These are phyloP conservation scores for Phytomonas sp. DNA, from an alignment of 208 protist genomes.

Conservation along the genomic window DNA sequence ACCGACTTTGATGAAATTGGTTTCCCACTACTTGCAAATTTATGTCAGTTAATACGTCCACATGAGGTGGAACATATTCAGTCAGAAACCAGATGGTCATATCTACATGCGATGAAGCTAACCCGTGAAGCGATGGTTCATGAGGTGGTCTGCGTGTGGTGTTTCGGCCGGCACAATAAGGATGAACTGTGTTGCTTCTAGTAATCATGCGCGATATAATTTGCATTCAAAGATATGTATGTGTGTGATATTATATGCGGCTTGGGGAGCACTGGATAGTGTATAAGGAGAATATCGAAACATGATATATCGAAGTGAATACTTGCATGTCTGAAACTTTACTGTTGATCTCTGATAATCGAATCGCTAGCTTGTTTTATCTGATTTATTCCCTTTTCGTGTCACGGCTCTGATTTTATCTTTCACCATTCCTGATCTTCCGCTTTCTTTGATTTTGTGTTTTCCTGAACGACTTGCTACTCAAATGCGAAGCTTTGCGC, in stretches of 20 bases:
- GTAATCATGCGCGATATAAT: constrained; percentile 1
- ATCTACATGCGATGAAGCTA: constrained; percentile 65
- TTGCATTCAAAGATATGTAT: neutral
- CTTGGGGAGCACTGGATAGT: neutral
- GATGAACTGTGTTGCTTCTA: constrained; percentile 9
- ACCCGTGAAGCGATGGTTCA: constrained; percentile 37
- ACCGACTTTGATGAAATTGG: constrained; percentile 71
- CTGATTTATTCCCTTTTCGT: neutral
- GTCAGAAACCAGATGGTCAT: constrained; percentile 54
- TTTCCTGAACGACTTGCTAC: constrained; percentile 3
- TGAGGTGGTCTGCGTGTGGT: constrained; percentile 27
- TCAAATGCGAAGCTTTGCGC: neutral
- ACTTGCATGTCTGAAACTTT: neutral
- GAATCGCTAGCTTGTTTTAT: neutral
- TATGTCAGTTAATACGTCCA: constrained; percentile 49
- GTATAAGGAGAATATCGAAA: neutral
- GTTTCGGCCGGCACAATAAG: constrained; percentile 21
- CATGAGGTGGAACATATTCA: constrained; percentile 37
- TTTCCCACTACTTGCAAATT: constrained; percentile 35
- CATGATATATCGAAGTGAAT: neutral
- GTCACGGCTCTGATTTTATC: neutral
- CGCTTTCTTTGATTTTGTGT: constrained; percentile 1
- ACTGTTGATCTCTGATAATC: neutral
- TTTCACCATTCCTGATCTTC: neutral
- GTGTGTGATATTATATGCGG: neutral